Base-by-base conservation (phyloP, 768 basidiomycete genomes). In the Hygrophoropsis aurantiaca region DNA sequence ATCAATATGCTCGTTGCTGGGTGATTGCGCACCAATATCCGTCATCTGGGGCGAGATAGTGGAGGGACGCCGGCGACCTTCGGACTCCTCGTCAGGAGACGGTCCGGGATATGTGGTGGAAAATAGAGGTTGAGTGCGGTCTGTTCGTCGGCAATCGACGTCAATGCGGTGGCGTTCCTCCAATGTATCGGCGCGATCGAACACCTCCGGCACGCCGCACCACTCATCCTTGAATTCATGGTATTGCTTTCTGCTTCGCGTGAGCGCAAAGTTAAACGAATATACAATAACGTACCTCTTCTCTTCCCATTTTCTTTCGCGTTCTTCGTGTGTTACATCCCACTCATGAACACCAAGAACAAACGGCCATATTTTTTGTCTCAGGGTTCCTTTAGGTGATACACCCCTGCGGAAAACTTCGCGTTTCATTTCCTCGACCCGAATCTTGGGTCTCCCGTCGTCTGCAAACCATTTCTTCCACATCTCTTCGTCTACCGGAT, bases 71-170 rank as follows among this genome's bases (percentile, higher is more conserved):
- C 73, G 75, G 30, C 73, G 67, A n/a, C 62, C 26, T 26, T 76
- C 73, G 53, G 82, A 83, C 62, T 85, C 84, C 18, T 78, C 74
- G 39, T 79, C 75, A 23, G 62, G 48, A 23, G 67, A 55, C 1
- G 59, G 46, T 40, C 70, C 64, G 21, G 67, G 49, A 21, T 68
- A 55, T 64, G 71, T 67, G 20, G 70, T 73, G 3, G 85, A 80
- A 58, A 97, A 98, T 45, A 97, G 75, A 5, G 90, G 84, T 56
- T 98, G 95, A n/a, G 78, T 87, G 30, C 97, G 79, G 66, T 99
- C 97, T 18, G 97, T 99, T 21, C 97, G 80, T 48, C 94, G 85
- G 58, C 97, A 98, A 61, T 98, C 97, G 47, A 99, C 97, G 59
- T 98, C 91, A 56, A 93, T 92, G 20, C 91, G 82, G 67, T 93